A percentile compares a stretch with the other conserved stretches of the same genome.
Conservation (phyloP, 1,139 yeast genomes). For the Suhomyces atakaporum region DNA sequence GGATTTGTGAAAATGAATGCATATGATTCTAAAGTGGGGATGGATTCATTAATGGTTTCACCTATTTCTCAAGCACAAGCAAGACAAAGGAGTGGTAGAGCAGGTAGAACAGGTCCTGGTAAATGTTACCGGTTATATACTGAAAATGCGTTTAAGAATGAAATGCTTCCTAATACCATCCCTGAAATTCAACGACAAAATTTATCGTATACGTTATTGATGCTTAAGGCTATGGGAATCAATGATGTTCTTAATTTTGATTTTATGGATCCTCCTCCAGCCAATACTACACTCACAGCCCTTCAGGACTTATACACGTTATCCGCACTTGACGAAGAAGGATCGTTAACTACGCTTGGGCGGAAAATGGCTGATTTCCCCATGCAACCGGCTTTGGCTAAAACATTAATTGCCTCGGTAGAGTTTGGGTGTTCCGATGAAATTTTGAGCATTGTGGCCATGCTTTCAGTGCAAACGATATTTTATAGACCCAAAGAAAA, state of each 20-base stretch:
- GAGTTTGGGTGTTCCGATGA: slow-evolving; percentile 81
- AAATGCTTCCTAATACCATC: slow-evolving; percentile 80
- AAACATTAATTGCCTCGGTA: slow-evolving; percentile 73
- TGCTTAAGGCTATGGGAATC: slow-evolving; percentile 95
- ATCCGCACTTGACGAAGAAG: slow-evolving; percentile 80
- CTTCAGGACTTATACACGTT: slow-evolving; percentile 80
- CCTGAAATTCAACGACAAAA: slow-evolving; percentile 96
- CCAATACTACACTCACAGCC: slow-evolving; percentile 72
- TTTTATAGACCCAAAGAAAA: slow-evolving; percentile 85
- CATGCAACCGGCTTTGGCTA: slow-evolving; percentile 90
- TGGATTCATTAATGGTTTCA: slow-evolving; percentile 71
- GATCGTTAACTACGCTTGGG: slow-evolving; percentile 74
- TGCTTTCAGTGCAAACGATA: slow-evolving; percentile 85
- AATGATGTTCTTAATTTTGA: slow-evolving; percentile 77
- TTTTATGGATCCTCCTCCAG: slow-evolving; percentile 94
- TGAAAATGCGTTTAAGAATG: slow-evolving; percentile 63
- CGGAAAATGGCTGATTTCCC: slow-evolving; percentile 90
- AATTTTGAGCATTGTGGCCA: slow-evolving; percentile 79
- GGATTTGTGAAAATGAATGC: slow-evolving; percentile 81
- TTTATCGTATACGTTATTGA: slow-evolving; percentile 76
- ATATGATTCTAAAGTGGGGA: slow-evolving; percentile 72
- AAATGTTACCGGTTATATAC: slow-evolving; percentile 76
- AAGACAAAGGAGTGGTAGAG: slow-evolving; percentile 79
- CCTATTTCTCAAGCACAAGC: slow-evolving; percentile 87
- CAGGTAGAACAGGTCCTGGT: slow-evolving; percentile 88